Evolutionary conservation across 805 yeast species (phyloP).

Genomic region (Aciculoconidium aculeatum): DNA sequence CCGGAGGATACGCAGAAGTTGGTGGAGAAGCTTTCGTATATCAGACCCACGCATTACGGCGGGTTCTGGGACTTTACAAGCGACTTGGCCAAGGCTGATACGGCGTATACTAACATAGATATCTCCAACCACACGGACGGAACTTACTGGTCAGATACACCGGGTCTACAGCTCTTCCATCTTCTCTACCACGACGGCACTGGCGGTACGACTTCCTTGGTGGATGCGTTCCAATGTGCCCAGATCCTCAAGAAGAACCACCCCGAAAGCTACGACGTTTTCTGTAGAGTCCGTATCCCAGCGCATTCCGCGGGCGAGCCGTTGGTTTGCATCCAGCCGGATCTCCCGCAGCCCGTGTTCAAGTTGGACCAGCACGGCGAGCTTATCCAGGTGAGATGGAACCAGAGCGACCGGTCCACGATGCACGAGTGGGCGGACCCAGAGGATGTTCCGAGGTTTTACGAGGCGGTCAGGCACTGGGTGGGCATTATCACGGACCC

Average conservation of each 20-base stretch:
- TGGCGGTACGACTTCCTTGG: conserved; percentile 65
- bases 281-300: conserved; percentile 48
- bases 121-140: conserved; percentile 68
- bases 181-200: conserved; percentile 55
- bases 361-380: conserved; percentile 47
- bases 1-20: conserved; percentile 55
- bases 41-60: conserved; percentile 70
- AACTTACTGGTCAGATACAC: conserved; percentile 69
- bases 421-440: conserved; percentile 47
- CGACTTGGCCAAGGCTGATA: conserved; percentile 59
- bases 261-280: conserved; percentile 48
- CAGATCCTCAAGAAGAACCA: conserved; percentile 36
- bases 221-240: conserved; percentile 63
- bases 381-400: conserved; percentile 63
- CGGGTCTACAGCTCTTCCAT: conserved; percentile 67
- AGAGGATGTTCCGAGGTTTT: conserved; percentile 46
- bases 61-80: conserved; percentile 78
- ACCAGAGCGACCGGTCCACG: conserved; percentile 62
- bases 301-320: conserved; percentile 76
- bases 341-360: conserved; percentile 50
- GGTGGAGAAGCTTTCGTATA: conserved; percentile 51
- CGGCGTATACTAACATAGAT: conserved; percentile 66
- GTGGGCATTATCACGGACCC: conserved; percentile 42
- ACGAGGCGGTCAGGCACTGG: conserved; percentile 56
- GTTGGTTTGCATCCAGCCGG: conserved; percentile 54